phyloP scores from a whole-genome alignment of 2,329 filamentous ascomycete species.

The Diplodia intermedia region DNA sequence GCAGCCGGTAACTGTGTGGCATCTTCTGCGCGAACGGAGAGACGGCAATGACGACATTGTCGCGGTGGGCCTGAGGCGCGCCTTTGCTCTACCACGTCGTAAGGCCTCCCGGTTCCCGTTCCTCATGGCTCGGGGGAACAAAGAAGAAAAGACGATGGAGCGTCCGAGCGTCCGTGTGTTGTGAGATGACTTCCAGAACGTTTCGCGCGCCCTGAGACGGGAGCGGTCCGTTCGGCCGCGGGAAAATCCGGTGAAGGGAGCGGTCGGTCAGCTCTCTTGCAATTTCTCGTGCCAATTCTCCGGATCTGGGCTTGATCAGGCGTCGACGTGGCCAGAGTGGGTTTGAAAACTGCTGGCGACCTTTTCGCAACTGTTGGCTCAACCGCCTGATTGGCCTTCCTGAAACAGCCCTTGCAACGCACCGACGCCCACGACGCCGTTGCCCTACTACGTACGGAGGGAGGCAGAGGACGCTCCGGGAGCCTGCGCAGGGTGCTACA shows the following conservation, averaged over 20 bases:
- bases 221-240: constrained; percentile 10
- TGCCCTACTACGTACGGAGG: background rate
- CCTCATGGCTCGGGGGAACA: background rate
- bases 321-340: constrained; percentile 21
- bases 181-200: constrained; percentile 10
- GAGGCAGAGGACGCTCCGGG: background rate
- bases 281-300: background rate
- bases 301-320: background rate
- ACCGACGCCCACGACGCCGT: constrained; percentile 3
- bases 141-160: background rate
- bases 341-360: constrained; percentile 1
- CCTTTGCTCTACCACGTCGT: background rate
- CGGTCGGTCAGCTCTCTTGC: background rate
- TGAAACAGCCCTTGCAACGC: background rate
- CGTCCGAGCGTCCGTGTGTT: constrained; percentile 17
- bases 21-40: background rate
- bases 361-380: background rate
- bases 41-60: constrained; percentile 11
- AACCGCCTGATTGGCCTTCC: background rate
- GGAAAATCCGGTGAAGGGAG: background rate
- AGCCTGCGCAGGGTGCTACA: too few species aligned
- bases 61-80: constrained; percentile 1
- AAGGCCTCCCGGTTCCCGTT: background rate
- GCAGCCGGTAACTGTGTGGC: background rate
- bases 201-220: background rate